A percentile compares a stretch with the other conserved stretches of the same genome.
These are phyloP conservation scores for Kazachstania martiniae DNA, from an alignment of 805 yeast genomes.

Conservation along the genomic window DNA sequence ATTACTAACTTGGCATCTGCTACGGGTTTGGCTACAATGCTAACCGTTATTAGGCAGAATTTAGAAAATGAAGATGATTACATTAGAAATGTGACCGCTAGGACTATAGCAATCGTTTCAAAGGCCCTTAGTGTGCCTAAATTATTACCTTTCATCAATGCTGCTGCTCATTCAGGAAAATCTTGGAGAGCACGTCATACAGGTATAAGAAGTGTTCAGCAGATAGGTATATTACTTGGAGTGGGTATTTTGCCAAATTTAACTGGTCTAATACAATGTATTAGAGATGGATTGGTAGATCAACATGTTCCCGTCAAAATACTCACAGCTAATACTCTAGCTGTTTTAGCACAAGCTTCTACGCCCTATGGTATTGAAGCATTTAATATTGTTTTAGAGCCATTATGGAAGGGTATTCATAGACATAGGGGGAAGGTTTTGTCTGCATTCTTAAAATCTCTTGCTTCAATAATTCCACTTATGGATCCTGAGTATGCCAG, in stretches of 20 bases:
- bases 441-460: conserved; percentile 64
- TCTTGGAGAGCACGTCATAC: conserved; percentile 79
- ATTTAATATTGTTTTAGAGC: conserved; percentile 63
- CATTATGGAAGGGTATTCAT: conserved; percentile 70
- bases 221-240: conserved; percentile 58
- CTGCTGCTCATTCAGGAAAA: conserved; percentile 66
- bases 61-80: conserved; percentile 76
- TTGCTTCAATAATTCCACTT: conserved; percentile 72
- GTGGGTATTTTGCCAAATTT: conserved; percentile 68
- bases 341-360: conserved; percentile 70
- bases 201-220: conserved; percentile 68
- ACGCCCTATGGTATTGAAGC: conserved; percentile 86
- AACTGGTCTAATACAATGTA: conserved; percentile 50
- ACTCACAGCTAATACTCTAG: conserved; percentile 58
- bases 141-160: conserved; percentile 68
- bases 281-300: conserved; percentile 50
- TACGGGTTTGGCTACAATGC: conserved; percentile 72
- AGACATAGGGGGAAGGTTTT: conserved; percentile 68
- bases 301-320: conserved; percentile 58
- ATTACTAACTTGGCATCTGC: conserved; percentile 66
- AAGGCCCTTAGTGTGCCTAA: conserved; percentile 63
- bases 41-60: conserved; percentile 71
- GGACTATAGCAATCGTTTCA: conserved; percentile 77
- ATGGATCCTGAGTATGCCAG: conserved; percentile 78
- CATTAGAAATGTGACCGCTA: conserved; percentile 62